Percentiles rank a stretch among this genome's conserved stretches.
Evolutionary conservation across 176 grass and related monocot species (phyloP).

Genomic region (Oryza meridionalis): DNA sequence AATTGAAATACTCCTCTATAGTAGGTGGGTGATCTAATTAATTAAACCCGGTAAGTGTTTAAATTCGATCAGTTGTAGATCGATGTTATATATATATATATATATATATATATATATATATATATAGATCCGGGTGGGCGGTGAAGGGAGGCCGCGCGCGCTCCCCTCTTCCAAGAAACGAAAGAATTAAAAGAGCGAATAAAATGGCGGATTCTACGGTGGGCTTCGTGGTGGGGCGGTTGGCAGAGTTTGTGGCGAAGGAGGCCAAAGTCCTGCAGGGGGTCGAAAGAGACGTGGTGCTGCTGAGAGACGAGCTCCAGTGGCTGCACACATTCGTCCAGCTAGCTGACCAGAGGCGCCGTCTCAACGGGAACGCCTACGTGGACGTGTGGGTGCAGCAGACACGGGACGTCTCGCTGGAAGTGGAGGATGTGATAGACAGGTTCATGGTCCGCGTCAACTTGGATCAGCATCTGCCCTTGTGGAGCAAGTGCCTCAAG

Average conservation of each 20-base stretch:
- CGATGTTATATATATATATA: too few relatives aligned
- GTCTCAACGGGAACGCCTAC: neutral
- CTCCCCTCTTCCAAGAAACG: too few relatives aligned
- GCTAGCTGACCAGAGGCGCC: neutral
- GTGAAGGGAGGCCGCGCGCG: too few relatives aligned
- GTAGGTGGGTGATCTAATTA: too few relatives aligned
- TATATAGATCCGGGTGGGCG: too few relatives aligned
- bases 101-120: too few relatives aligned
- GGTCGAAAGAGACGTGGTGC: neutral
- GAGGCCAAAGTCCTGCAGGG: neutral
- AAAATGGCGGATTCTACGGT: neutral
- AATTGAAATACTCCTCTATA: too few relatives aligned
- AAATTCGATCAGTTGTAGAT: too few relatives aligned
- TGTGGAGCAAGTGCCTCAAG: neutral
- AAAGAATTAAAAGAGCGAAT: too few relatives aligned
- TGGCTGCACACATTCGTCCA: slow-evolving; percentile 3
- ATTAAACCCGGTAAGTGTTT: too few relatives aligned
- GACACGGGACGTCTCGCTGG: neutral
- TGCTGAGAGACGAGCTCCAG: neutral
- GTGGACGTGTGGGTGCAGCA: neutral
- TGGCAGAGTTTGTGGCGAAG: neutral
- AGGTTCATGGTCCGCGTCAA: neutral
- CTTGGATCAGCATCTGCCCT: neutral
- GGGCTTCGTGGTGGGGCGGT: neutral
- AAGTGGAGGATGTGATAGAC: neutral